A percentile compares a stretch with the other conserved stretches of the same genome.
phyloP scores from a whole-genome alignment of 805 yeast species.

The Candida tammaniensis region DNA sequence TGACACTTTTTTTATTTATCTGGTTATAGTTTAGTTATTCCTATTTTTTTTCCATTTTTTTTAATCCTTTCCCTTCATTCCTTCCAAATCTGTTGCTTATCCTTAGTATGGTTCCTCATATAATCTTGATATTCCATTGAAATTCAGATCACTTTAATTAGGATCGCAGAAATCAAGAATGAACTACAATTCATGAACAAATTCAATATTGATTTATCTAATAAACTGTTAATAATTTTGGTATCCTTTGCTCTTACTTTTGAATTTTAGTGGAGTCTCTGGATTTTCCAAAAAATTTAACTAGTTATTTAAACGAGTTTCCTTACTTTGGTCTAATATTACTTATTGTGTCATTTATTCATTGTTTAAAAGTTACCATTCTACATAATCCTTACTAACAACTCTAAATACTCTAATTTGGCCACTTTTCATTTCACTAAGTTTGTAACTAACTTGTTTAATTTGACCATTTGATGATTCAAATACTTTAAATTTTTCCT shows the following conservation, averaged over 20 bases:
- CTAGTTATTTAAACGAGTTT: slow-evolving; percentile 8
- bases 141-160: slow-evolving; percentile 6
- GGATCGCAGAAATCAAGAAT: slow-evolving; percentile 7
- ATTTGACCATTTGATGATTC: slow-evolving; percentile 57
- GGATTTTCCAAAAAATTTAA: slow-evolving; percentile 7
- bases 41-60: not conserved
- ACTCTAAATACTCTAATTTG: slow-evolving; percentile 75
- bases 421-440: slow-evolving; percentile 76
- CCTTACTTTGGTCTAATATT: slow-evolving; percentile 11
- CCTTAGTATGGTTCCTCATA: slow-evolving; percentile 6
- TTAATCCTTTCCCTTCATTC: not conserved
- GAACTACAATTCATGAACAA: slow-evolving; percentile 9
- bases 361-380: slow-evolving; percentile 48
- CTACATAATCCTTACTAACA: slow-evolving; percentile 68
- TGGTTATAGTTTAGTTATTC: slow-evolving; percentile 1
- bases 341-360: not conserved
- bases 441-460: slow-evolving; percentile 58
- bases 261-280: slow-evolving; percentile 10
- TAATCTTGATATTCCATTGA: slow-evolving; percentile 6
- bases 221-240: slow-evolving; percentile 6
- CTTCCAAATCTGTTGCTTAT: not conserved
- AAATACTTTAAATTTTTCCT: slow-evolving; percentile 67
- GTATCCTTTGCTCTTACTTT: slow-evolving; percentile 3
- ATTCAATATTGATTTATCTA: slow-evolving; percentile 7
- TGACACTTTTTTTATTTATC: slow-evolving; percentile 1